Base-by-base conservation (phyloP, 1,139 yeast genomes). In the Debaryomyces psychrophilus region DNA sequence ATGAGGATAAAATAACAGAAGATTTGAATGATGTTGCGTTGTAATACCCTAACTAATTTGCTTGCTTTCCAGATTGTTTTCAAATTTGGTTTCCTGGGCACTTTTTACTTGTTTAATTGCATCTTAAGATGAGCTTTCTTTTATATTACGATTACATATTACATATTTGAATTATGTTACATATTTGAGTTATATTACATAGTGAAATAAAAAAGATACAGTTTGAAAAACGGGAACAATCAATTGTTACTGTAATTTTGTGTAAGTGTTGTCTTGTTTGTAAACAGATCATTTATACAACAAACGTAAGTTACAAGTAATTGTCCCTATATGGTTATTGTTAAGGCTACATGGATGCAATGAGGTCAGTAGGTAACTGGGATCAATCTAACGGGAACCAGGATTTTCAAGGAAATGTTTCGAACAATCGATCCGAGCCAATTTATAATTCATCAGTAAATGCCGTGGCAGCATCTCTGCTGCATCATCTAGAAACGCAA, bases 401-500 rank as follows among this genome's bases (percentile, higher is more conserved):
- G 8, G 34, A 28, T 12, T 18, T 11, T 29, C 33, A 28, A 5
- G 25, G 37, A 14, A 31, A 44, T 37, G 31, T 31, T 9, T 11
- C 20, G 11, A 33, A 37, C 15, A 29, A 31, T 27, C 26, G 28
- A 29, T 11, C 11, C 14, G 41, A 42, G 15, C 33, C 36, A 8
- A 35, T 27, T 11, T 42, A 18, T 25, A 42, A 36, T 29, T 37
- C 40, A 20, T 48, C 49, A 9, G 18, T 47, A 14, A 44, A 42
- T 34, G 49, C 47, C 8, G 36, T 44, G 22, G 31, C 47, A 27
- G 31, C 47, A 27, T 36, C 52, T 17, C 46, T 57, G 29, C 64
- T 63, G 27, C 75, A 69, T 50, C 66, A 66, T 48, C 58, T 70
- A 0, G 72, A 65, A 46, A 54, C 65, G 2, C 76, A 71, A 50